Percentiles rank a stretch among this genome's conserved stretches.
Conservation (phyloP, 2,329 filamentous ascomycete genomes). For the Neofusicoccum sp. region DNA sequence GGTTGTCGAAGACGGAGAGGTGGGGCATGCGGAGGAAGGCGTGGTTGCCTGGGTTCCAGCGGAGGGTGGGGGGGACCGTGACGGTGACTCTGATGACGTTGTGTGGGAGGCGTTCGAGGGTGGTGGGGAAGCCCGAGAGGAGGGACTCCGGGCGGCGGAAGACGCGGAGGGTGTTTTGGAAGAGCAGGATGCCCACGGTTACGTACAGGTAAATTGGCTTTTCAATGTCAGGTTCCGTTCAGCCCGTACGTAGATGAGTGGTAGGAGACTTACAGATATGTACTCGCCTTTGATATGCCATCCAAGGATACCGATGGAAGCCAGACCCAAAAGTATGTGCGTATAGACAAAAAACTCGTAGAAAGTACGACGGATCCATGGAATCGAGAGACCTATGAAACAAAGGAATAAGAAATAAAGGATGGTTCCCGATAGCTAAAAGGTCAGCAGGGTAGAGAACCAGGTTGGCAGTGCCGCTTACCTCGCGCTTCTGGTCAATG, state of each 20-base stretch:
- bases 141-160: neutral
- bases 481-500: conserved; percentile 21
- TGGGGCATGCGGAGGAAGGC: conserved; percentile 43
- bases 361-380: conserved; percentile 23
- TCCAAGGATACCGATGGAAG: conserved; percentile 26
- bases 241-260: neutral
- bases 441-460: neutral
- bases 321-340: conserved; percentile 26
- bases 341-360: conserved; percentile 28
- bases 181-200: conserved; percentile 24
- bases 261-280: conserved; percentile 17
- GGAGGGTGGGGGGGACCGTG: conserved; percentile 21
- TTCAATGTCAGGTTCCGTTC: neutral
- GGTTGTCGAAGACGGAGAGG: conserved; percentile 26
- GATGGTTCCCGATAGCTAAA: conserved; percentile 23
- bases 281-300: conserved; percentile 29
- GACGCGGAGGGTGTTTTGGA: conserved; percentile 22
- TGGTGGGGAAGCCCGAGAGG: conserved; percentile 24
- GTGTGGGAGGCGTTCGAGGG: conserved; percentile 23
- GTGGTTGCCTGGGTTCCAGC: conserved; percentile 58
- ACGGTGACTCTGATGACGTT: conserved; percentile 26
- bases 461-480: neutral
- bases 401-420: conserved; percentile 24
- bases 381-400: conserved; percentile 28
- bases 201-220: conserved; percentile 28